A percentile compares a stretch with the other conserved stretches of the same genome.
These are phyloP conservation scores for Pisolithus marmoratus DNA, from an alignment of 768 basidiomycete species.

Conservation along the genomic window DNA sequence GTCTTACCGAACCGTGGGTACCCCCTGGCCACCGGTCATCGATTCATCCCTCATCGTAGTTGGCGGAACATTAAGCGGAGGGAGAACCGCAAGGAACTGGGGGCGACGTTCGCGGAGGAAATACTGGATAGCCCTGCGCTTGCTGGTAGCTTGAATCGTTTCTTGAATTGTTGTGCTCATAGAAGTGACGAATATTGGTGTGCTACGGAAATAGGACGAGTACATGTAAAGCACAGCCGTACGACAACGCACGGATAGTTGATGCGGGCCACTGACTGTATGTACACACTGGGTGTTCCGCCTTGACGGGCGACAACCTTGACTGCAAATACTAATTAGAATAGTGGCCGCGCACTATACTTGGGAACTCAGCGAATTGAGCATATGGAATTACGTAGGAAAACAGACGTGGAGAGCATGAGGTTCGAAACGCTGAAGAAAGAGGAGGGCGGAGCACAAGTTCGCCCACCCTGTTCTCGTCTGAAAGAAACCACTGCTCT, in stretches of 20 bases:
- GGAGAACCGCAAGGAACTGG: slow-evolving; percentile 43
- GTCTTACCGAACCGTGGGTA: slow-evolving; percentile 31
- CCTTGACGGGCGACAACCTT: slow-evolving; percentile 54
- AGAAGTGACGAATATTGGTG: slow-evolving; percentile 46
- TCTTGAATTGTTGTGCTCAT: slow-evolving; percentile 51
- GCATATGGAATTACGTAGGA: slow-evolving; percentile 48
- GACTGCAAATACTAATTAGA: slow-evolving; percentile 58
- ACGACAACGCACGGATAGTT: slow-evolving; percentile 27
- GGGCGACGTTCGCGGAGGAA: slow-evolving; percentile 44
- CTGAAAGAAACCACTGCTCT: slow-evolving; percentile 62
- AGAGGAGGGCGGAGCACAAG: slow-evolving; percentile 83
- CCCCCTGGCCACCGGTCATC: slow-evolving; percentile 46
- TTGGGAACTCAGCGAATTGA: slow-evolving; percentile 50
- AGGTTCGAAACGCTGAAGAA: slow-evolving; percentile 80
- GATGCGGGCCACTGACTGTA: slow-evolving; percentile 41
- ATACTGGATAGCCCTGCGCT: slow-evolving; percentile 37
- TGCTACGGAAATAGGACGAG: slow-evolving; percentile 31
- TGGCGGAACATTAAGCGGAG: slow-evolving; percentile 44
- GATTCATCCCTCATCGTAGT: slow-evolving; percentile 39
- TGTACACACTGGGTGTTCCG: slow-evolving; percentile 47
- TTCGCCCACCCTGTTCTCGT: slow-evolving; percentile 86
- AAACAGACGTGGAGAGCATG: slow-evolving; percentile 86
- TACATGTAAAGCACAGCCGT: slow-evolving; percentile 8
- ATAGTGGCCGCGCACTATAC: slow-evolving; percentile 56
- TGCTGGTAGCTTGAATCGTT: slow-evolving; percentile 44